Evolutionary conservation across 371 early-diverging fungal species (phyloP), one percentile per base, ranked within the genome.

Genomic region (Rhizopus sp.): DNA sequence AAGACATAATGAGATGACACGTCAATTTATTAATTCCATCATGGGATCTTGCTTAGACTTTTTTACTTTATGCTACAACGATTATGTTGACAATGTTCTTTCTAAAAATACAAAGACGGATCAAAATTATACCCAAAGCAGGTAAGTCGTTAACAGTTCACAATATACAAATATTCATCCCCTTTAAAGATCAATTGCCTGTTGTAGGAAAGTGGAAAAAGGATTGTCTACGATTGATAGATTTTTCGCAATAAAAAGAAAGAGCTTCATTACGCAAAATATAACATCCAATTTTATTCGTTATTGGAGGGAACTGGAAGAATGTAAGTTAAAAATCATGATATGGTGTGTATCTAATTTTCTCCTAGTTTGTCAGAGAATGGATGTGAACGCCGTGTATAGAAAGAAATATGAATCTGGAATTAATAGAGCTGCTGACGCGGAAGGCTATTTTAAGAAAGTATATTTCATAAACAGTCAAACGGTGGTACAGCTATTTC

Each of bases 381-480:
- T 38, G 16, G 35, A 59, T 10, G 15, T 31, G 2, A 9, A 8
- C 8, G 29, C 42, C 10, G 38, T 55, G 1, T 30, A 40, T 10
- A 50, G 30, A 10, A 12, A 49, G 3, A 51, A 41, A 17, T 58
- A 58, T 31, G 34, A 15, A 5, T 13, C 34, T 10, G n/a, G 16
- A 7, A 44, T 35, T 2, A 49, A 50, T 4, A 33, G 35, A 0
- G 32, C 17, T 3, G 35, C 31, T 2, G 55, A 75, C 47, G 72
- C 73, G 9, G 70, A 72, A 59, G 79, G 79, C 0, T 75, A 65
- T 51, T 78, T 78, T 47, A 78, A 78, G 41, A 70, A 72, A 50
- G 73, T 78, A 0, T 78, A 73, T 47, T 75, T 73, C 42, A 53
- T 66, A n/a, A 44, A 64, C 2, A 58, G 66, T 33, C 60, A 68